phyloP scores from a whole-genome alignment of 2,329 filamentous ascomycete species.

The Fusarium praegraminearum region DNA sequence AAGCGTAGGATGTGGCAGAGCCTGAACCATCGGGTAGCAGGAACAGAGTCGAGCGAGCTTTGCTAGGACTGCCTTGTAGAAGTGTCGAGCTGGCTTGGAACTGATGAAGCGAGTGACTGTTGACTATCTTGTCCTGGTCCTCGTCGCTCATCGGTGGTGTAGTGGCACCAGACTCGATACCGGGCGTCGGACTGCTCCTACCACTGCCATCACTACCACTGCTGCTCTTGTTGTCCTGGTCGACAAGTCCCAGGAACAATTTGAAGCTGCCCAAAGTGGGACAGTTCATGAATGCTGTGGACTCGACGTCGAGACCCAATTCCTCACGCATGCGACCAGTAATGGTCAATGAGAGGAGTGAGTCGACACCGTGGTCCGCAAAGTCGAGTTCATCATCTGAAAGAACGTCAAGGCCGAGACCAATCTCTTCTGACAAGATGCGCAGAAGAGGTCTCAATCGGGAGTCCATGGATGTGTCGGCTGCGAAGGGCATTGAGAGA shows the following conservation, averaged over 20 bases:
- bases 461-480: not conserved
- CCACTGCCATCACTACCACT: conserved; percentile 71
- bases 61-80: conserved; percentile 34
- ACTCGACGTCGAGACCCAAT: conserved; percentile 64
- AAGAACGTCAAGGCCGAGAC: conserved; percentile 74
- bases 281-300: conserved; percentile 49
- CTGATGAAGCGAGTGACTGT: conserved; percentile 17
- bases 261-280: conserved; percentile 35
- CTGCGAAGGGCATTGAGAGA: not conserved
- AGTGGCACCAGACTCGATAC: conserved; percentile 67
- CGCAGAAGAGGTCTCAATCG: conserved; percentile 32
- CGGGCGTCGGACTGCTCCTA: conserved; percentile 64
- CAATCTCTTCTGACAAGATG: conserved; percentile 74
- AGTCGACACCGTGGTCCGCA: conserved; percentile 70
- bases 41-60: conserved; percentile 34
- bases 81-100: conserved; percentile 41
- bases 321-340: conserved; percentile 66
- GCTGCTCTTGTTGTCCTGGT: not conserved
- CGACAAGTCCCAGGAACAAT: conserved; percentile 4
- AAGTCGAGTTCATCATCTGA: conserved; percentile 60
- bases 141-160: conserved; percentile 28
- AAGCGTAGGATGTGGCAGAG: conserved; percentile 47
- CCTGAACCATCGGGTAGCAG: conserved; percentile 50
- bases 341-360: conserved; percentile 68
- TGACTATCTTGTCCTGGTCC: conserved; percentile 5